These are phyloP conservation scores for Fusarium sororula DNA, from an alignment of 2,329 filamentous ascomycete genomes.

Conservation along the genomic window DNA sequence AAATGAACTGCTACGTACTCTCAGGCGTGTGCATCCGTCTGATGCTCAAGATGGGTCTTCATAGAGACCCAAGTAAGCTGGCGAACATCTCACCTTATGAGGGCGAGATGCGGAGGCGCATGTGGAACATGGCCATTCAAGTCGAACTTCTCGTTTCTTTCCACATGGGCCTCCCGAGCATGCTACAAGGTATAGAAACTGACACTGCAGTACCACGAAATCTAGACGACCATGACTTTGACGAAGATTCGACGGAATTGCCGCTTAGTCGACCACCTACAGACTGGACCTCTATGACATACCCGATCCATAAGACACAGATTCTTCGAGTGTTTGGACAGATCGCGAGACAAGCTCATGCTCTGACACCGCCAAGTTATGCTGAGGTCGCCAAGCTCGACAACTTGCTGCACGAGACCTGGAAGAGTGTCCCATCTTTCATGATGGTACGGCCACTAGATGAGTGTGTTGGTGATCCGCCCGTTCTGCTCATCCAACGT, in stretches of 20 bases:
- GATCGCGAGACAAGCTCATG: conserved; percentile 61
- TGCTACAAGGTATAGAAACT: conserved; percentile 70
- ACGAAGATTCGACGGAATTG: conserved; percentile 61
- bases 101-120: conserved; percentile 62
- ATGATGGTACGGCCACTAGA: conserved; percentile 60
- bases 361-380: conserved; percentile 58
- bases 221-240: conserved; percentile 72
- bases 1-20: conserved; percentile 64
- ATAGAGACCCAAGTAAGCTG: conserved; percentile 63
- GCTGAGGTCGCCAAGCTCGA: conserved; percentile 61
- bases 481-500: conserved; percentile 59
- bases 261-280: conserved; percentile 65
- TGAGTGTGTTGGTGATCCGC: conserved; percentile 59
- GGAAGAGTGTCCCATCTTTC: conserved; percentile 56
- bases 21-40: conserved; percentile 60
- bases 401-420: conserved; percentile 54
- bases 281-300: conserved; percentile 68
- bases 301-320: conserved; percentile 61
- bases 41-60: conserved; percentile 67
- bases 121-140: conserved; percentile 65
- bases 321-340: conserved; percentile 60
- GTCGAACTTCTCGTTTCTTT: conserved; percentile 73
- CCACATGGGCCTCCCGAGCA: conserved; percentile 73
- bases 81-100: conserved; percentile 61
- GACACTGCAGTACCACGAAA: conserved; percentile 71